These are phyloP conservation scores for Nakaseomyces sp. DNA, from an alignment of 1,139 yeast species.

Conservation along the genomic window DNA sequence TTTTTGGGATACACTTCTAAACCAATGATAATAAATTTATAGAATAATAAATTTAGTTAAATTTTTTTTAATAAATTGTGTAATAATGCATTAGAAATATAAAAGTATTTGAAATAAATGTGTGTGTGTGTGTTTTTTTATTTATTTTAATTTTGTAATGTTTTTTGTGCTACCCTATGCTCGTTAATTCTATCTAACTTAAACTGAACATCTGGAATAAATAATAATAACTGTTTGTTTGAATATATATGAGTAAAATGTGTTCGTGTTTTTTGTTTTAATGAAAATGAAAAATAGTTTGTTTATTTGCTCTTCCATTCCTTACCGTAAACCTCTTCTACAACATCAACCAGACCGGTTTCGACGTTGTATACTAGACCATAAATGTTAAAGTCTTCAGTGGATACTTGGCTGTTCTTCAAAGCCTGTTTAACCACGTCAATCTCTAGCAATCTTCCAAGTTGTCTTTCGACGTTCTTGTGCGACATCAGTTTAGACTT, in stretches of 20 bases:
- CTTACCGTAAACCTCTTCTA: conserved; percentile 26
- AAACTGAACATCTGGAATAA: neutral
- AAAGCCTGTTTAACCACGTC: conserved; percentile 70
- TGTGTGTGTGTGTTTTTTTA: too few relatives aligned
- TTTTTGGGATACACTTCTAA: too few relatives aligned
- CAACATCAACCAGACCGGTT: conserved; percentile 53
- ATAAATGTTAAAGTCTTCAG: conserved; percentile 43
- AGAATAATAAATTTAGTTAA: neutral
- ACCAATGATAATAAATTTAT: too few relatives aligned
- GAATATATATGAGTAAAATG: neutral
- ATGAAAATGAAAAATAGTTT: too few relatives aligned
- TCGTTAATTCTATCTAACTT: conserved; percentile 4
- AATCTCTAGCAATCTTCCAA: conserved; percentile 44
- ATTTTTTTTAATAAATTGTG: neutral
- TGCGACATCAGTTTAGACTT: conserved; percentile 63
- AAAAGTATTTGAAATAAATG: too few relatives aligned
- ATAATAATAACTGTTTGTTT: neutral
- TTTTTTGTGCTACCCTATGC: too few relatives aligned
- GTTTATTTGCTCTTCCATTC: neutral
- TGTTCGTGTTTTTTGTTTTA: neutral
- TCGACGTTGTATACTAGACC: conserved; percentile 85
- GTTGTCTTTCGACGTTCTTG: conserved; percentile 63
- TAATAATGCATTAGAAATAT: neutral
- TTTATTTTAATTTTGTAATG: too few relatives aligned
- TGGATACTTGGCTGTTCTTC: conserved; percentile 50